Percentiles rank a stretch among this genome's conserved stretches.
Evolutionary conservation across 768 basidiomycete species (phyloP).

Genomic region (Russula olivacea): DNA sequence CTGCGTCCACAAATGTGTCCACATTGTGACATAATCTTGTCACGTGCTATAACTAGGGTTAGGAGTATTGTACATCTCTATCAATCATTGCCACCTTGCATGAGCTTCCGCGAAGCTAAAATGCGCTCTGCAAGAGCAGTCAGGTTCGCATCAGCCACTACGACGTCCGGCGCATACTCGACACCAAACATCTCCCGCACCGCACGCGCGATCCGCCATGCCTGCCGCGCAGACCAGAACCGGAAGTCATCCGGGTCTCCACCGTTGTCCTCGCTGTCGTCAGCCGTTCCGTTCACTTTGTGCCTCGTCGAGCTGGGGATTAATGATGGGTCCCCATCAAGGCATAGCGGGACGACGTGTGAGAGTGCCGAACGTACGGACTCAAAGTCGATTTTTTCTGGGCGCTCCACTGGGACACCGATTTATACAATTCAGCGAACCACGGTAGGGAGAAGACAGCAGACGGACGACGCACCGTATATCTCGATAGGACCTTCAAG

Average conservation of each 20-base stretch:
- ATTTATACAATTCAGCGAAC: constrained; percentile 1
- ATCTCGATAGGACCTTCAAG: constrained; percentile 83
- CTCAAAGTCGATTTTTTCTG: constrained; percentile 53
- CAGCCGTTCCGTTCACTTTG: constrained; percentile 14
- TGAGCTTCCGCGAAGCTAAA: constrained; percentile 57
- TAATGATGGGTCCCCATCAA: constrained; percentile 80
- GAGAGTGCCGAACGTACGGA: constrained; percentile 62
- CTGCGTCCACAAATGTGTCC: too few relatives aligned
- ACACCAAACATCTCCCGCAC: constrained; percentile 81
- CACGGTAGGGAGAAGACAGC: too few relatives aligned
- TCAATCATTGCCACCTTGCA: constrained; percentile 1
- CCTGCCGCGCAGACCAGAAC: constrained; percentile 89
- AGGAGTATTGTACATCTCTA: not conserved
- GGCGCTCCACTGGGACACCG: constrained; percentile 55
- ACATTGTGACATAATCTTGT: not conserved
- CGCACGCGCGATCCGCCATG: constrained; percentile 76
- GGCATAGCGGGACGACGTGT: constrained; percentile 76
- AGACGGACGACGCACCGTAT: constrained; percentile 53
- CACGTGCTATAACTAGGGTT: not conserved
- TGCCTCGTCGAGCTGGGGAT: constrained; percentile 49
- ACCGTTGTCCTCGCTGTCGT: constrained; percentile 34
- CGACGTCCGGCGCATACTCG: constrained; percentile 83
- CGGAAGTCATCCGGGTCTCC: constrained; percentile 88
- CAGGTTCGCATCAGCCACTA: constrained; percentile 91
- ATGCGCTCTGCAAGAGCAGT: constrained; percentile 80